A percentile compares a stretch with the other conserved stretches of the same genome.
Conservation (phyloP, 2,329 filamentous ascomycete genomes). For the Clonostachys sp. region DNA sequence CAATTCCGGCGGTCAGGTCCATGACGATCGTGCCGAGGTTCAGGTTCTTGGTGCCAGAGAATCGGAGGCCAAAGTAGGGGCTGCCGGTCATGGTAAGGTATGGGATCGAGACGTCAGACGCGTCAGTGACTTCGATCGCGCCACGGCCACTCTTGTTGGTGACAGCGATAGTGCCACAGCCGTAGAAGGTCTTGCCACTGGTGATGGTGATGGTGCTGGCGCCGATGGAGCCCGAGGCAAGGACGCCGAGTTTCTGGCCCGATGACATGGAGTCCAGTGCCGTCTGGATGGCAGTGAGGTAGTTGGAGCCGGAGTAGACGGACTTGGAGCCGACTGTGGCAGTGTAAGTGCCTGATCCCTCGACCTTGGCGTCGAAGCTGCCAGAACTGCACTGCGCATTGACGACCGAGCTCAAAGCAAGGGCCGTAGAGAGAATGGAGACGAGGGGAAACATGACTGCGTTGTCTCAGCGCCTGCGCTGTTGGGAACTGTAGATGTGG, state of each 20-base stretch:
- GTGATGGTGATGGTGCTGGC: constrained; percentile 43
- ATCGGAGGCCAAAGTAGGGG: constrained; percentile 52
- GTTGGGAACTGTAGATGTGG: no score
- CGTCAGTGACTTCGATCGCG: constrained; percentile 47
- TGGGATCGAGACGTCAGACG: constrained; percentile 44
- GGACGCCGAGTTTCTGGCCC: constrained; percentile 48
- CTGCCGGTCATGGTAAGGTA: constrained; percentile 53
- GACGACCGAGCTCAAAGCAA: constrained; percentile 30
- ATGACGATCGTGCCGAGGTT: constrained; percentile 46
- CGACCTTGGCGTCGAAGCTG: constrained; percentile 34
- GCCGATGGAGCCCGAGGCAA: constrained; percentile 50
- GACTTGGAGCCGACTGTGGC: constrained; percentile 34
- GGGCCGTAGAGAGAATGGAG: constrained; percentile 23
- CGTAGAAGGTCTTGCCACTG: constrained; percentile 53
- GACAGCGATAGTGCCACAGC: constrained; percentile 50
- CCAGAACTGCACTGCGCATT: constrained; percentile 39
- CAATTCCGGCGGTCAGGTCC: constrained; percentile 48
- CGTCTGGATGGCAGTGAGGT: constrained; percentile 47
- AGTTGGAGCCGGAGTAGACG: constrained; percentile 49
- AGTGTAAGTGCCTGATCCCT: constrained; percentile 32
- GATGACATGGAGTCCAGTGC: constrained; percentile 45
- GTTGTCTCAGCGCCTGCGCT: no score
- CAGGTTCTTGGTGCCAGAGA: constrained; percentile 45
- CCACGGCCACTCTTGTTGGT: constrained; percentile 35
- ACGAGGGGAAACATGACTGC: no score